Conservation (phyloP, 2,329 filamentous ascomycete genomes). For the Alternaria viburni region DNA sequence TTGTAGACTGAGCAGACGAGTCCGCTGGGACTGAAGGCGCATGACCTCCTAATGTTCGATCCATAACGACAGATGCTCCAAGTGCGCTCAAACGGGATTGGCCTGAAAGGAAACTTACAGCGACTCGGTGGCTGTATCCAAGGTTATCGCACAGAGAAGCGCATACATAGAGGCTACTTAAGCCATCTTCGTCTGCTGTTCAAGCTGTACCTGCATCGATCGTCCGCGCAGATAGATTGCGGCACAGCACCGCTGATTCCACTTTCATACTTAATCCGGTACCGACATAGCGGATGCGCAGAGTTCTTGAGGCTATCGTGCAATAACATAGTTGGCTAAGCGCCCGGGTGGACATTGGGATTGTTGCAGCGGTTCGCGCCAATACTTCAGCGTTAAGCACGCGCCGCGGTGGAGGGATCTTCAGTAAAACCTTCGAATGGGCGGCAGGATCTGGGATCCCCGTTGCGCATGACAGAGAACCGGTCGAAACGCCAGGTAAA, state of each 20-base stretch:
- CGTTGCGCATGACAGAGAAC: neutral
- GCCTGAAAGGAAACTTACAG: neutral
- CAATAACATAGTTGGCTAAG: constrained; percentile 11
- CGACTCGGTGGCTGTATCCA: neutral
- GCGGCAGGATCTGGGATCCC: neutral
- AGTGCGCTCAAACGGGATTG: neutral
- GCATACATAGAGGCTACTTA: neutral
- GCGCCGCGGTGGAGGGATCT: neutral
- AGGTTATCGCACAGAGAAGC: neutral
- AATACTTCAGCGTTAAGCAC: neutral
- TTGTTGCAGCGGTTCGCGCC: constrained; percentile 10
- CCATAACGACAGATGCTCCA: neutral
- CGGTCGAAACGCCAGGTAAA: neutral
- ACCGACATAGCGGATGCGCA: neutral
- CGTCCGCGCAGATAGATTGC: neutral
- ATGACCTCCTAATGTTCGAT: neutral
- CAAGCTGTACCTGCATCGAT: neutral
- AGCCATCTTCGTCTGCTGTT: neutral
- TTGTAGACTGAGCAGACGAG: neutral
- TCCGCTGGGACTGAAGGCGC: neutral
- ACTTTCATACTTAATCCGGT: neutral
- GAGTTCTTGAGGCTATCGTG: neutral
- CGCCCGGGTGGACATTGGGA: constrained; percentile 7
- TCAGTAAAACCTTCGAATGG: neutral
- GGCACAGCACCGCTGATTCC: neutral